Percentiles rank a stretch among this genome's conserved stretches.
phyloP scores from a whole-genome alignment of 306 rosid genomes.

The Luffa aegyptiaca region DNA sequence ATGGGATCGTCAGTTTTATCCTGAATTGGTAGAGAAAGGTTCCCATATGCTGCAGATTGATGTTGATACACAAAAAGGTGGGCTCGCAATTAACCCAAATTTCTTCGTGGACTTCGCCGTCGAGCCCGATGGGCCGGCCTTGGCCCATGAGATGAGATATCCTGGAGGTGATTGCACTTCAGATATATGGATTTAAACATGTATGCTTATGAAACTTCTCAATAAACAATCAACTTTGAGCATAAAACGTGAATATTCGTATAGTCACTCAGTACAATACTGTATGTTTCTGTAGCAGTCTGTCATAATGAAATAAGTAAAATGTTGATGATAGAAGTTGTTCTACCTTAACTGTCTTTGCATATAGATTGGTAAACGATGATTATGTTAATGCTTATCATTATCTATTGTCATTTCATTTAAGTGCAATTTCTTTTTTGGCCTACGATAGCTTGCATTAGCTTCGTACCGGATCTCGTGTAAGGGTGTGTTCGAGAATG shows the following conservation, averaged over 20 bases:
- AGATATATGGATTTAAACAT: conserved; percentile 64
- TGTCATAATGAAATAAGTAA: not conserved
- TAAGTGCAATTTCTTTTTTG: too few species aligned
- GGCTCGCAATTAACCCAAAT: conserved; percentile 52
- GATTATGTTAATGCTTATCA: too few species aligned
- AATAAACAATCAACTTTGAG: not conserved
- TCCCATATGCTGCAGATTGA: conserved; percentile 85
- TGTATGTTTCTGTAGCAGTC: not conserved
- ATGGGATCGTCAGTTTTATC: conserved; percentile 87
- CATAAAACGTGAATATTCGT: too few species aligned
- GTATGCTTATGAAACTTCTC: not conserved
- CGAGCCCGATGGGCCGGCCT: conserved; percentile 89
- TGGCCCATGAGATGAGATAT: conserved; percentile 94
- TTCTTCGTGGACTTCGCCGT: conserved; percentile 85
- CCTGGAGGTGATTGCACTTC: conserved; percentile 99
- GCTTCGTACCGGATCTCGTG: too few species aligned
- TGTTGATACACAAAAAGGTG: conserved; percentile 67
- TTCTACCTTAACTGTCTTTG: not conserved
- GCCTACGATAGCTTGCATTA: too few species aligned
- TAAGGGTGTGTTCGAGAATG: too few species aligned
- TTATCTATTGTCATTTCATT: too few species aligned
- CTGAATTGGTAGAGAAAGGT: conserved; percentile 61
- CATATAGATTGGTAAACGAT: too few species aligned
- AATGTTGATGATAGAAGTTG: not conserved
- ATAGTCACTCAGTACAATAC: not conserved